A percentile compares a stretch with the other conserved stretches of the same genome.
Conservation (phyloP, 345 rosid genomes). For the Eucalyptus pauciflora region DNA sequence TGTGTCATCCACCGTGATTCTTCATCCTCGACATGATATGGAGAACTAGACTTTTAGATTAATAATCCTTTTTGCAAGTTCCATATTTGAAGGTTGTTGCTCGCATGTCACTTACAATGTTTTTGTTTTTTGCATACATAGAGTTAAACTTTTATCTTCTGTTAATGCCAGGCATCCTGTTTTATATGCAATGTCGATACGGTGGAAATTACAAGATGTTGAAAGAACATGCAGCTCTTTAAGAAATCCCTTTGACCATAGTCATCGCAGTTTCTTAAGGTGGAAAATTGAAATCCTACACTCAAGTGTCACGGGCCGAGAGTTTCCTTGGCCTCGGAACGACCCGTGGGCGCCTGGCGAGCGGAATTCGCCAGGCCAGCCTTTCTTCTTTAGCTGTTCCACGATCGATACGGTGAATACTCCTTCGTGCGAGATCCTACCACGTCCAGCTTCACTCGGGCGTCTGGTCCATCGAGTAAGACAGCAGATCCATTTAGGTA, state of each 20-base stretch:
- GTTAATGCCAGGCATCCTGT: neutral
- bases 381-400: too few species aligned
- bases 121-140: neutral
- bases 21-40: neutral
- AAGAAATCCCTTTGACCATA: neutral
- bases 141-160: neutral
- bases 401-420: too few species aligned
- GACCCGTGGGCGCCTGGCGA: too few species aligned
- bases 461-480: too few species aligned
- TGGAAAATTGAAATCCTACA: neutral
- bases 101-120: too few species aligned
- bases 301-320: too few species aligned
- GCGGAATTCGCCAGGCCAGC: too few species aligned
- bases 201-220: neutral
- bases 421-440: too few species aligned
- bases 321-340: too few species aligned
- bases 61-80: neutral
- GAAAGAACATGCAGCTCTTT: neutral
- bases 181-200: neutral
- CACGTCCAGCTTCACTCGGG: too few species aligned
- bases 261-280: neutral
- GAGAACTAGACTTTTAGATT: neutral
- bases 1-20: neutral
- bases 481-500: too few species aligned
- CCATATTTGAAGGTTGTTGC: neutral